Conservation (phyloP, 768 basidiomycete genomes). For the Gloeophyllum trabeum region DNA sequence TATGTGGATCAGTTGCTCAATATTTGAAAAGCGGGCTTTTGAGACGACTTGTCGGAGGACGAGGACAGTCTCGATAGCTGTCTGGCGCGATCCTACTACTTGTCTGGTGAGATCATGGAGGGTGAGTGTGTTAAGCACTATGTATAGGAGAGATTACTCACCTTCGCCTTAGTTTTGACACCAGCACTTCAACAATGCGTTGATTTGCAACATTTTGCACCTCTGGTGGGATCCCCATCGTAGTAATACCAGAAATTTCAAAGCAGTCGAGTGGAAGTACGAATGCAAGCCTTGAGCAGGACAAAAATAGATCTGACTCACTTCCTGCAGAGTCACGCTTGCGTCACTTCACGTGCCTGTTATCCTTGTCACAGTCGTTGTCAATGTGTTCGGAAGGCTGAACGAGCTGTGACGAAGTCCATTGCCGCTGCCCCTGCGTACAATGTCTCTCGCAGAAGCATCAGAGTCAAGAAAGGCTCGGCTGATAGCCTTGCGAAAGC, state of each 20-base stretch:
- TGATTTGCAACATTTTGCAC: conserved; percentile 28
- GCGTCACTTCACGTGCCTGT: too few relatives aligned
- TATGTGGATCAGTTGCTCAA: conserved; percentile 73
- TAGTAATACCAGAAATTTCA: too few relatives aligned
- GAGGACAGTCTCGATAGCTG: conserved; percentile 82
- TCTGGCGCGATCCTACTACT: conserved; percentile 80
- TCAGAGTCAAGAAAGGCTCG: conserved; percentile 78
- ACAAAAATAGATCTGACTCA: too few relatives aligned
- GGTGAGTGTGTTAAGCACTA: conserved; percentile 9
- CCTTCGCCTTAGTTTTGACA: conserved; percentile 62
- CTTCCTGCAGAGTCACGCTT: too few relatives aligned
- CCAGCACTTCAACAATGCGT: conserved; percentile 57
- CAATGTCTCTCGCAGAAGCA: conserved; percentile 64
- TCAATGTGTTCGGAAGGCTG: background rate
- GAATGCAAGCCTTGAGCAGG: too few relatives aligned
- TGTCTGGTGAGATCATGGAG: conserved; percentile 41
- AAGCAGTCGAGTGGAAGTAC: too few relatives aligned
- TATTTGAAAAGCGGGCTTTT: conserved; percentile 74
- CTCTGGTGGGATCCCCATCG: conserved; percentile 30
- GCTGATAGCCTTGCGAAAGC: conserved; percentile 62
- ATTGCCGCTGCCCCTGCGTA: too few relatives aligned
- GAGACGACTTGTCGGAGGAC: conserved; percentile 87
- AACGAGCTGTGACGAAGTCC: too few relatives aligned
- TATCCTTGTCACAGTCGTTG: background rate
- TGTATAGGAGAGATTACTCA: conserved; percentile 23